Evolutionary conservation across 352 stramenopile species (phyloP), one percentile per base, ranked within the genome.

Genomic region (Phytophthora kernoviae): DNA sequence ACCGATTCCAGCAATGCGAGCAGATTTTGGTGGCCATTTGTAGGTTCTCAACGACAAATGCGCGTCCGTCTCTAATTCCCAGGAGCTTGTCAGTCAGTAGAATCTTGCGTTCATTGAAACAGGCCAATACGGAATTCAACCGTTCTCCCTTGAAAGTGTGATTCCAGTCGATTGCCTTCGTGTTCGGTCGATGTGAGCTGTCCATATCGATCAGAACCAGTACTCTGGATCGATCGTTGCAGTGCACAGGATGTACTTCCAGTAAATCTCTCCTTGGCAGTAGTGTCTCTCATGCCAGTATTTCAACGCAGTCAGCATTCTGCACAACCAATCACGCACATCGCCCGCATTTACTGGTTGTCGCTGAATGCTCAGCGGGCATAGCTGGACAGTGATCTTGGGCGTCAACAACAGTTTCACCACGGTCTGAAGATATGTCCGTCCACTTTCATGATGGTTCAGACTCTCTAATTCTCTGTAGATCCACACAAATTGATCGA

Each of bases 251-350:
- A 43, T 43, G 4, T 69, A 69, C 30, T 17, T 4, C 58, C 54
- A 68, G 5, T 41, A 40, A 27, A 70, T 21, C 50, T 75, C 57
- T 8, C 60, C 66, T 21, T 74, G 65, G 14, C 65, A 74, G 41
- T 59, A 74, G 1, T 44, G 26, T 20, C 18, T 43, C 0, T 51
- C 32, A 20, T 71, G 54, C 61, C 66, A 70, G 55, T 58, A 54
- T 14, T 49, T 68, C 37, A 71, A 52, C 2, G 61, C 57, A 14
- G 43, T 71, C 11, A 68, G 52, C 26, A 71, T 65, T 8, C n/a
- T 2, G 42, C 17, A 44, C 17, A 71, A 27, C 67, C 57, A 76
- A 21, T 61, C 43, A 24, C 27, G 17, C 32, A 58, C 33, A 53
- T 68, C 54, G 8, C 12, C 15, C 6, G 32, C 39, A n/a, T 49